phyloP scores from a whole-genome alignment of 2,329 filamentous ascomycete species.

The Calonectria pseudoturangicola region DNA sequence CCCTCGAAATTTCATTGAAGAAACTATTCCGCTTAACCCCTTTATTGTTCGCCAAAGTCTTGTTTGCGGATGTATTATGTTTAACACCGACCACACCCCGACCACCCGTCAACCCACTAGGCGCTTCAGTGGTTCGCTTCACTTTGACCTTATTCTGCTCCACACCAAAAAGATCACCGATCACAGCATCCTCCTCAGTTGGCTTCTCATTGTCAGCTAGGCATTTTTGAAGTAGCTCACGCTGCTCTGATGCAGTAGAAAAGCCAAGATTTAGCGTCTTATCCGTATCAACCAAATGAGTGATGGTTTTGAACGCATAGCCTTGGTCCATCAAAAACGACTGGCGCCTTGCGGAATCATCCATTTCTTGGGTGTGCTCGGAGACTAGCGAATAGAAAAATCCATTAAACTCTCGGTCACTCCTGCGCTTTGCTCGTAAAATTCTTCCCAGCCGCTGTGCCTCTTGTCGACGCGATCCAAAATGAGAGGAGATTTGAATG shows the following conservation, averaged over 20 bases:
- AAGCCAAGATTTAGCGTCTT: slow-evolving; percentile 84
- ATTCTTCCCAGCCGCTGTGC: slow-evolving; percentile 93
- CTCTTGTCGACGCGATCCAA: slow-evolving; percentile 94
- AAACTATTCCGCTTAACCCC: slow-evolving; percentile 41
- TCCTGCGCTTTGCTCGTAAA: slow-evolving; percentile 90
- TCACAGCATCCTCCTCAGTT: slow-evolving; percentile 30
- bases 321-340: slow-evolving; percentile 95
- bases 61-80: slow-evolving; percentile 4
- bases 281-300: slow-evolving; percentile 88
- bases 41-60: slow-evolving; percentile 36
- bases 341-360: slow-evolving; percentile 92
- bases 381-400: slow-evolving; percentile 97
- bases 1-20: slow-evolving; percentile 49
- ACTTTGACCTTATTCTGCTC: slow-evolving; percentile 10
- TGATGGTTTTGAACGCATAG: slow-evolving; percentile 97
- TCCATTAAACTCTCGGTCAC: slow-evolving; percentile 96
- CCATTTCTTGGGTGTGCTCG: slow-evolving; percentile 91
- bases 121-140: not conserved
- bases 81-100: slow-evolving; percentile 30
- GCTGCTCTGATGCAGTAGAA: slow-evolving; percentile 81
- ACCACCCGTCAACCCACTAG: slow-evolving; percentile 31
- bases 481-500: slow-evolving; percentile 96
- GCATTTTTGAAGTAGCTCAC: slow-evolving; percentile 87
- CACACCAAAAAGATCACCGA: slow-evolving; percentile 21
- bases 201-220: slow-evolving; percentile 83